A percentile compares a stretch with the other conserved stretches of the same genome.
Evolutionary conservation across 768 basidiomycete species (phyloP).

Genomic region (Suillus placidus): DNA sequence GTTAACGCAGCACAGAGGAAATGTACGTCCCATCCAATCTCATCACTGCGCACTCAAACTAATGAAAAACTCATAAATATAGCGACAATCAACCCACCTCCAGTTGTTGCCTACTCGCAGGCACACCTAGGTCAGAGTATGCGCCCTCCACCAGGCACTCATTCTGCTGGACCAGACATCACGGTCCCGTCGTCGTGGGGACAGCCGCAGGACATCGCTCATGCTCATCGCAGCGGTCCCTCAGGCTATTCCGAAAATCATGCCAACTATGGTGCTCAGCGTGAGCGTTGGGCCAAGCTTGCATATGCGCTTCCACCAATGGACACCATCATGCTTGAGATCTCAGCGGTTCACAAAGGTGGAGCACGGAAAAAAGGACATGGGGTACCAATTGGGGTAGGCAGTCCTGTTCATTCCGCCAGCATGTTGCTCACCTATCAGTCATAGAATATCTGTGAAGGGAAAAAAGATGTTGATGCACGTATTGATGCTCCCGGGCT

Average conservation of each 20-base stretch:
- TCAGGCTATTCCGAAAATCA: slow-evolving; percentile 7
- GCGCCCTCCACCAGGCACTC: no score
- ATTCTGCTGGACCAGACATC: no score
- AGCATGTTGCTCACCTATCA: neutral
- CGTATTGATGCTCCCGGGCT: neutral
- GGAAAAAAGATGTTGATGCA: slow-evolving; percentile 13
- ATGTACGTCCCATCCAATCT: neutral
- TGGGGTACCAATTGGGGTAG: neutral
- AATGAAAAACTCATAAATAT: neutral
- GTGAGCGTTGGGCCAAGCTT: slow-evolving; percentile 3
- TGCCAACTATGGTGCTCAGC: neutral
- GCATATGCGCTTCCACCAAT: slow-evolving; percentile 6
- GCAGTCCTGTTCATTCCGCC: neutral
- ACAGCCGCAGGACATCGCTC: no score
- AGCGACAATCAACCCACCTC: slow-evolving; percentile 8
- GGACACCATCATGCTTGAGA: slow-evolving; percentile 10
- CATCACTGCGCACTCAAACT: neutral
- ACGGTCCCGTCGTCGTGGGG: no score
- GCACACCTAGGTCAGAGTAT: no score
- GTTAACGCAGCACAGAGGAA: neutral
- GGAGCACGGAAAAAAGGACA: neutral
- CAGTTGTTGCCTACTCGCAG: neutral
- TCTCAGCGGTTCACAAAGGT: slow-evolving; percentile 2
- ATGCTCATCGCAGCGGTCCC: no score
- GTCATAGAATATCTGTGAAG: slow-evolving; percentile 14